A percentile compares a stretch with the other conserved stretches of the same genome.
Evolutionary conservation across 768 basidiomycete genomes (phyloP).

Genomic region (Termitomyces sp.): DNA sequence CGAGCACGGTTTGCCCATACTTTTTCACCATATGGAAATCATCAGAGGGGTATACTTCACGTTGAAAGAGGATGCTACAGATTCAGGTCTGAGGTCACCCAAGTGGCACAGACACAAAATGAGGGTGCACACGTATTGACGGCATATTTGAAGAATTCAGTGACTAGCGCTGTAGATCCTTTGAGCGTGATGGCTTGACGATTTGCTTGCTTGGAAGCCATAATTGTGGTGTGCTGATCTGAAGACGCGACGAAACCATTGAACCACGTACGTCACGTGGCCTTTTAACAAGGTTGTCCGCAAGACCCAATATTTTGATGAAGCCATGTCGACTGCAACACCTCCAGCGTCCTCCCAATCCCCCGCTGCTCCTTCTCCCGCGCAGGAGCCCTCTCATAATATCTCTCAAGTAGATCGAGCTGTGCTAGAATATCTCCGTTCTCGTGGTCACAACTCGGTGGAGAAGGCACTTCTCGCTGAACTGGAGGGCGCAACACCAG

Average conservation of each 20-base stretch:
- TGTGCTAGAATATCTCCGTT: slow-evolving; percentile 43
- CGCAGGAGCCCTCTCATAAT: slow-evolving; percentile 28
- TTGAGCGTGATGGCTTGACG: slow-evolving; percentile 90
- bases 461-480: slow-evolving; percentile 44
- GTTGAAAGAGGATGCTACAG: slow-evolving; percentile 86
- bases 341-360: slow-evolving; percentile 49
- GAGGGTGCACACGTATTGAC: slow-evolving; percentile 77
- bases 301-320: not conserved
- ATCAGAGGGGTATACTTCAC: slow-evolving; percentile 95
- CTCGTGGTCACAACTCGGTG: slow-evolving; percentile 40
- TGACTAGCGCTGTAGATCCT: slow-evolving; percentile 88
- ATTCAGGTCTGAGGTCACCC: not conserved
- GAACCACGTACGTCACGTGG: slow-evolving; percentile 26
- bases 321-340: slow-evolving; percentile 24
- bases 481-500: slow-evolving; percentile 35
- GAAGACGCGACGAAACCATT: slow-evolving; percentile 5
- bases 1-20: slow-evolving; percentile 92
- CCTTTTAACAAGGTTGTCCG: not conserved
- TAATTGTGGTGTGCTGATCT: slow-evolving; percentile 11
- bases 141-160: slow-evolving; percentile 99
- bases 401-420: slow-evolving; percentile 34
- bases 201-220: slow-evolving; percentile 44
- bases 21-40: slow-evolving; percentile 99
- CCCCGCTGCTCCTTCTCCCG: slow-evolving; percentile 40
- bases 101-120: not conserved